Base-by-base conservation (phyloP, 345 rosid genomes). In the Punica granatum region DNA sequence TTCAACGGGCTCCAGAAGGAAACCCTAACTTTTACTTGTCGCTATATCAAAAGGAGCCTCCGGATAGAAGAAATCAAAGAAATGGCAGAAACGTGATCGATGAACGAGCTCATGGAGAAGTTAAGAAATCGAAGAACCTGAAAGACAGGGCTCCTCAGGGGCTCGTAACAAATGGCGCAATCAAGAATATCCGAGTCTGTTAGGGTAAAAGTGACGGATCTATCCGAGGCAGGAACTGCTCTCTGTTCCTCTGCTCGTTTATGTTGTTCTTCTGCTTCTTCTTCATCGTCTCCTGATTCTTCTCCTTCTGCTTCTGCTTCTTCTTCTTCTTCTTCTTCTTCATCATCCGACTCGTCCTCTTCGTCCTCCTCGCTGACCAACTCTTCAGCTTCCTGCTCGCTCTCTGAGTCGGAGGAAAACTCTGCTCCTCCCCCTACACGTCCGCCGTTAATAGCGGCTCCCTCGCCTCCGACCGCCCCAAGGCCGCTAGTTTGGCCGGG, bases 151-250 rank as follows among this genome's bases (percentile, higher is more conserved):
- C 68, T 19, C 18, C 76, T 68, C 75, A 86, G 74, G 19, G 89
- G 69, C 37, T 82, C 79, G 26, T 6, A 78, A 73, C 92, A 86
- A 61, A 82, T 70, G 51, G 76, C 46, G 71, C 92, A 86, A 73
- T 86, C 92, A 42, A 84, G 77, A 39, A 79, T 80, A 31, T 82
- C 84, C 2, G 87, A 85, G 70, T 86, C 92, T 6, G 77, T 65
- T 37, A 86, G 63, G 43, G 76, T 80, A 26, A 76, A 48, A 16
- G 78, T 66, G 46, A 81, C 13, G 8, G 77, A 54, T n/a, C 65
- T 77, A 31, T 64, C 75, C 43, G 65, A 41, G 10, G 35, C 7
- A 18, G 63, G 34, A 23, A 23, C 67, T 5, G 30, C 51, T 41
- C 58, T 56, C 1, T 73, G 33, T 30, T 26, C 69, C 14, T 18